Conservation (phyloP, 78 protist species). For the Dictyostelium capitatum region DNA sequence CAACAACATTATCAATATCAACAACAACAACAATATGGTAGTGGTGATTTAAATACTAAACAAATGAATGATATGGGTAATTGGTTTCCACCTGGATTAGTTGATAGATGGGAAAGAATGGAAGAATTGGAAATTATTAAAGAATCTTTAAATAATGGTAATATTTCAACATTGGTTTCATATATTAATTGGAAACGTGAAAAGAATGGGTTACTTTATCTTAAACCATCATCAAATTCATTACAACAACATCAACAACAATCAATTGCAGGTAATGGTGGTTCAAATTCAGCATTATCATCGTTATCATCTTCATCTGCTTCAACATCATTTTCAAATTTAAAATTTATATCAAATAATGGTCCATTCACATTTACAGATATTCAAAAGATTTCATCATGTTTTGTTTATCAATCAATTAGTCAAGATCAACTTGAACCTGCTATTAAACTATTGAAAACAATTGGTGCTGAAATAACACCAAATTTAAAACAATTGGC, state of each 20-base stretch:
- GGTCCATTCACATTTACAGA: slow-evolving; percentile 55
- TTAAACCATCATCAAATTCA: background rate
- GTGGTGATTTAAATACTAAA: background rate
- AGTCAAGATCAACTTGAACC: slow-evolving; percentile 57
- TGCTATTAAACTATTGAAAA: slow-evolving; percentile 21
- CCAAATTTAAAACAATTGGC: slow-evolving; percentile 53
- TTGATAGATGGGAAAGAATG: slow-evolving; percentile 70
- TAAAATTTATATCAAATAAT: slow-evolving; percentile 38
- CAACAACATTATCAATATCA: background rate
- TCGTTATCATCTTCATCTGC: background rate
- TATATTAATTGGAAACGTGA: slow-evolving; percentile 78
- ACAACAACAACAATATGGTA: background rate
- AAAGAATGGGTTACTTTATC: slow-evolving; percentile 12
- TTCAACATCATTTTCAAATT: background rate
- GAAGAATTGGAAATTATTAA: slow-evolving; percentile 67
- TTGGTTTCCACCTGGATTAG: slow-evolving; percentile 33
- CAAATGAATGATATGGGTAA: slow-evolving; percentile 51
- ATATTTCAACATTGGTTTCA: slow-evolving; percentile 32
- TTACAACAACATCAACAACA: background rate
- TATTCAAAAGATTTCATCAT: slow-evolving; percentile 34
- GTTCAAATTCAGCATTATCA: background rate
- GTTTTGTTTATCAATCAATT: slow-evolving; percentile 64
- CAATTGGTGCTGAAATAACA: slow-evolving; percentile 23
- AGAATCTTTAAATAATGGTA: slow-evolving; percentile 41
- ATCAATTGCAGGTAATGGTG: background rate